These are phyloP conservation scores for Debaryomyces tyrocola DNA, from an alignment of 805 yeast species.

Conservation along the genomic window DNA sequence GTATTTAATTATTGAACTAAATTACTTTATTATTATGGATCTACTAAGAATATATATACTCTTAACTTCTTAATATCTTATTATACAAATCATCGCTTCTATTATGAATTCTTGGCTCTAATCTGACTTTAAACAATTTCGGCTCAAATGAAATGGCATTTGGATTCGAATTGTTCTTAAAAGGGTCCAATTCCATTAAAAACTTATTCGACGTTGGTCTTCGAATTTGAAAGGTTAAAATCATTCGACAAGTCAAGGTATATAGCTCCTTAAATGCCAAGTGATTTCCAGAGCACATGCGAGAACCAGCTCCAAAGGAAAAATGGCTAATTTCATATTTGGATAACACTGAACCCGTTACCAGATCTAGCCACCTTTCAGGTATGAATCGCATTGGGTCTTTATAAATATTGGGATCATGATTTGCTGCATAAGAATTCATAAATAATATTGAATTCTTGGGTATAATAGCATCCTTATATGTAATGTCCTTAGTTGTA, in stretches of 20 bases:
- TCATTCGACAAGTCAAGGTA: conserved; percentile 50
- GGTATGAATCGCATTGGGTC: conserved; percentile 53
- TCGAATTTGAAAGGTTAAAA: conserved; percentile 51
- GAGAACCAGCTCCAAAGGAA: conserved; percentile 68
- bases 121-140: conserved; percentile 6
- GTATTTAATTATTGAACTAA: too few relatives aligned
- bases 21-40: too few relatives aligned
- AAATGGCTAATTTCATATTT: conserved; percentile 36
- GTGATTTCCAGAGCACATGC: conserved; percentile 71
- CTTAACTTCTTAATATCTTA: conserved; percentile 5
- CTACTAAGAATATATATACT: neutral
- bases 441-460: conserved; percentile 54
- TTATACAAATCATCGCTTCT: conserved; percentile 22
- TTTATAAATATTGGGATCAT: conserved; percentile 47
- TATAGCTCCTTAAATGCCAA: conserved; percentile 69
- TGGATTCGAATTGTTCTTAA: conserved; percentile 21
- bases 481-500: conserved; percentile 51
- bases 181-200: conserved; percentile 51
- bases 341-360: conserved; percentile 13
- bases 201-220: conserved; percentile 32
- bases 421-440: conserved; percentile 73
- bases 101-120: conserved; percentile 16
- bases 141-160: conserved; percentile 7
- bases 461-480: conserved; percentile 48
- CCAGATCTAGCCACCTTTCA: conserved; percentile 47